Conservation (phyloP, 768 basidiomycete genomes). For the Lactarius sp. region DNA sequence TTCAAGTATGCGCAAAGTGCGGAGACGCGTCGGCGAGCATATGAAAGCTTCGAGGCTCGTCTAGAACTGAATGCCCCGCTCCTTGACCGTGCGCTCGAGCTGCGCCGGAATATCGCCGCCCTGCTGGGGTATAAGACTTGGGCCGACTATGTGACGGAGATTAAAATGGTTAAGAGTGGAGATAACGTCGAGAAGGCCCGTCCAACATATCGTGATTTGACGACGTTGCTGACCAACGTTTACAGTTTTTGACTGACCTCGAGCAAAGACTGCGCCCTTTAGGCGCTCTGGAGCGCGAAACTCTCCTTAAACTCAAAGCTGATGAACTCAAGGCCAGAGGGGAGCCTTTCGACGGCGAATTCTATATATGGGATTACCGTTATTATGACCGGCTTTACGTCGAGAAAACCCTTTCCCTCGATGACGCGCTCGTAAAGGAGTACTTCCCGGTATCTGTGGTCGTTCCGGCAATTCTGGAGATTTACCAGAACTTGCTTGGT, state of each 20-base stretch:
- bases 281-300: conserved; percentile 59
- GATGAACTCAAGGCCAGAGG: conserved; percentile 61
- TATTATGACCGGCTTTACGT: conserved; percentile 64
- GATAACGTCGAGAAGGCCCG: conserved; percentile 53
- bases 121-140: conserved; percentile 73
- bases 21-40: conserved; percentile 59
- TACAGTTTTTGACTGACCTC: conserved; percentile 73
- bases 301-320: conserved; percentile 67
- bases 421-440: conserved; percentile 78
- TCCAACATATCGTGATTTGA: conserved; percentile 1
- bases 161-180: conserved; percentile 79
- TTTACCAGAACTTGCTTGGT: conserved; percentile 78
- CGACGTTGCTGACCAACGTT: not conserved
- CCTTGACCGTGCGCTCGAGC: conserved; percentile 58
- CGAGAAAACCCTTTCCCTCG: conserved; percentile 62
- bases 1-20: conserved; percentile 77
- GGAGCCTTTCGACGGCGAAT: conserved; percentile 61
- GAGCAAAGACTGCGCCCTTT: conserved; percentile 69
- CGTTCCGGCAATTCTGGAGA: conserved; percentile 73
- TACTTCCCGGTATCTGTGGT: conserved; percentile 86
- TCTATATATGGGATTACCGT: conserved; percentile 85
- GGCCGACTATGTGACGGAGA: conserved; percentile 81
- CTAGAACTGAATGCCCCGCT: conserved; percentile 66
- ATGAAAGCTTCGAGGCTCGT: conserved; percentile 64
- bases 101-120: conserved; percentile 64